These are phyloP conservation scores for Cordyceps tenuipes DNA, from an alignment of 2,329 filamentous ascomycete genomes.

Conservation along the genomic window DNA sequence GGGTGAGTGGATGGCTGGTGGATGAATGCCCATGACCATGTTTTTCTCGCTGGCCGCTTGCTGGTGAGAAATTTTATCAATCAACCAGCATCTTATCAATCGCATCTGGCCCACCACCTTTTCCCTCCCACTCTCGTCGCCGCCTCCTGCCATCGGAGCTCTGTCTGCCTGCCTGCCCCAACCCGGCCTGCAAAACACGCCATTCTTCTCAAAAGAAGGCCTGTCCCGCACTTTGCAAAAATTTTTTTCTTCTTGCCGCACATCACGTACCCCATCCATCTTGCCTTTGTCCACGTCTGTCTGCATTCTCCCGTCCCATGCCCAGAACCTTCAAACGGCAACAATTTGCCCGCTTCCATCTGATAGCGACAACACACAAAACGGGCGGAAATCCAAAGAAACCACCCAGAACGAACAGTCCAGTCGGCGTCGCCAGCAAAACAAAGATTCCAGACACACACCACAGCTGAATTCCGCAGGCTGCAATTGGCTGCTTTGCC, in stretches of 20 bases:
- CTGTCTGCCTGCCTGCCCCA: background rate
- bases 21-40: background rate
- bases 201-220: slow-evolving; percentile 6
- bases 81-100: slow-evolving; percentile 30
- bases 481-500: slow-evolving; percentile 4
- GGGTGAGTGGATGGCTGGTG: background rate
- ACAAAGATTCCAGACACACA: background rate
- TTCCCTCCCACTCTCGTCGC: background rate
- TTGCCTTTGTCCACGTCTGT: background rate
- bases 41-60: background rate
- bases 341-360: background rate
- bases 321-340: background rate
- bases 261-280: background rate
- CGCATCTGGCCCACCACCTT: slow-evolving; percentile 31
- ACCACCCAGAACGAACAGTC: background rate
- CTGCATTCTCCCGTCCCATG: background rate
- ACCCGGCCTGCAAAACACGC: background rate
- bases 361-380: background rate
- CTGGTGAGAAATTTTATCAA: slow-evolving; percentile 12
- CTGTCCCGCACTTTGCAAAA: slow-evolving; percentile 10
- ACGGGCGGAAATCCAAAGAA: background rate
- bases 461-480: background rate
- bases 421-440: background rate
- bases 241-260: slow-evolving; percentile 4
- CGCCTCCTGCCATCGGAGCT: slow-evolving; percentile 12